Evolutionary conservation across 371 early-diverging fungal species (phyloP).

Genomic region (Zychaea mexicana): DNA sequence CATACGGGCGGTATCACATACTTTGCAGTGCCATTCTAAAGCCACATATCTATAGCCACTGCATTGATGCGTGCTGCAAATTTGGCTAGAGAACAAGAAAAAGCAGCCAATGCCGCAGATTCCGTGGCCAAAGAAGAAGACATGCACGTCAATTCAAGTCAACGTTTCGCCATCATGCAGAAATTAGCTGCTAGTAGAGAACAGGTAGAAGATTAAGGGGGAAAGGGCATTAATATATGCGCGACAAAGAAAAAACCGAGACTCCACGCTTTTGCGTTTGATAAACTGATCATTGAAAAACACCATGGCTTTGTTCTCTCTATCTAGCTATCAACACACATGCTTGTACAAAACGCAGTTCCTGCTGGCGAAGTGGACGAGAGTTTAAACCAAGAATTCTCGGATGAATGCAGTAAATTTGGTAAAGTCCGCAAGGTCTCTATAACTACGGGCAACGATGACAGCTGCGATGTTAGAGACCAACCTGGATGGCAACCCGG

Average conservation of each 20-base stretch:
- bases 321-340: constrained; percentile 43
- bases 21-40: neutral
- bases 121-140: constrained; percentile 67
- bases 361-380: constrained; percentile 68
- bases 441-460: constrained; percentile 40
- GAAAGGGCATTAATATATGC: neutral
- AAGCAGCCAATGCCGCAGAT: constrained; percentile 19
- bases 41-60: neutral
- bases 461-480: constrained; percentile 21
- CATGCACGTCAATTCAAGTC: constrained; percentile 60
- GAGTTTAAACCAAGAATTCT: constrained; percentile 66
- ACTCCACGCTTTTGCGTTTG: no score
- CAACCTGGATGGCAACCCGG: constrained; percentile 18
- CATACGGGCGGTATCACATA: no score
- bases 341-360: constrained; percentile 62
- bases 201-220: constrained; percentile 9
- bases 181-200: constrained; percentile 61
- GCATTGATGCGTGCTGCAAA: neutral
- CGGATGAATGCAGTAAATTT: constrained; percentile 71
- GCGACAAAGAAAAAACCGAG: no score
- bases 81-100: neutral
- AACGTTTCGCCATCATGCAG: constrained; percentile 74
- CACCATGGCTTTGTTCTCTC: no score
- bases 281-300: no score
- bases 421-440: constrained; percentile 61